These are phyloP conservation scores for Aspergillus sp. DNA, from an alignment of 2,329 filamentous ascomycete species.

Conservation along the genomic window DNA sequence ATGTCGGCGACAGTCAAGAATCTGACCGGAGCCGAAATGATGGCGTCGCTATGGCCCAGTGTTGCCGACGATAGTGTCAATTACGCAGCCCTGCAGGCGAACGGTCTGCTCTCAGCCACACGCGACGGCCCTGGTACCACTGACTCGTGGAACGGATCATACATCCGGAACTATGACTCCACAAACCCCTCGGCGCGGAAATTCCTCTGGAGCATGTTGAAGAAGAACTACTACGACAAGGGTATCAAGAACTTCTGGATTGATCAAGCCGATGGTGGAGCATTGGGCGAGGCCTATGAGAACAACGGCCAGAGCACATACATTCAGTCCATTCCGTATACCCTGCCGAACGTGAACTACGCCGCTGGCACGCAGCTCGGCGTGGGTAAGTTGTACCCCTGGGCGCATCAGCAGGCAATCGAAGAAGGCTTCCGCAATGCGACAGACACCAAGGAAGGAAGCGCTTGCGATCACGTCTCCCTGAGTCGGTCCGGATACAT, in stretches of 20 bases:
- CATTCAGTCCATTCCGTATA: conserved; percentile 36
- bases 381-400: conserved; percentile 62
- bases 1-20: conserved; percentile 62
- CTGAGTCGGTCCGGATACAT: conserved; percentile 57
- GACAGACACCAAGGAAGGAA: conserved; percentile 53
- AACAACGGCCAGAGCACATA: conserved; percentile 55
- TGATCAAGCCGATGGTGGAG: conserved; percentile 61
- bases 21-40: conserved; percentile 59
- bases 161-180: conserved; percentile 59
- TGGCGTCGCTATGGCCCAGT: conserved; percentile 69
- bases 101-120: conserved; percentile 58
- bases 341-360: conserved; percentile 45
- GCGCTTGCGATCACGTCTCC: conserved; percentile 46
- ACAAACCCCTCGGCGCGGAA: conserved; percentile 60
- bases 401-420: conserved; percentile 58
- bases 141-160: conserved; percentile 59
- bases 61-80: conserved; percentile 60
- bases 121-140: conserved; percentile 59
- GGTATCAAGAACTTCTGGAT: conserved; percentile 67
- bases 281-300: conserved; percentile 38
- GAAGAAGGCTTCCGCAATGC: conserved; percentile 57
- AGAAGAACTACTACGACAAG: conserved; percentile 60
- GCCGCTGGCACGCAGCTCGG: conserved; percentile 62
- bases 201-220: conserved; percentile 60
- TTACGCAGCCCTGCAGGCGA: conserved; percentile 60